Evolutionary conservation across 805 yeast species (phyloP), one percentile per base, ranked within the genome.

Genomic region (Pichia heedii): DNA sequence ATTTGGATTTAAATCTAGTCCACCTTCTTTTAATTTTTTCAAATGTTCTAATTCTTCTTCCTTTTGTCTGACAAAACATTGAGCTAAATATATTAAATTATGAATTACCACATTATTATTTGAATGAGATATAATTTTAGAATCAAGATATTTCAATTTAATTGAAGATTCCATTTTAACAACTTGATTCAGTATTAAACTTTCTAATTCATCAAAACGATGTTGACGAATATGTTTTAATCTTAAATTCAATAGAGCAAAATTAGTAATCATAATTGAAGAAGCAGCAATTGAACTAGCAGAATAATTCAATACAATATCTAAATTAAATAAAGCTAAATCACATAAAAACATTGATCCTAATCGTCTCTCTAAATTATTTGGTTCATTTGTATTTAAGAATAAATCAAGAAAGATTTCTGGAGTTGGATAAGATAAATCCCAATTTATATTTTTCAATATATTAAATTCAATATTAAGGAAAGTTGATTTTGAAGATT

Each of bases 401-500:
- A 69, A 70, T 41, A 81, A 58, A 53, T 82, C 86, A 44, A 81
- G 65, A 53, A 79, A 79, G 12, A 73, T 64, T 58, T 81, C 88
- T 51, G 76, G 73, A 3, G 84, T 77, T 21, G 85, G 77, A 29
- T 71, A 65, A 40, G 76, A 70, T 32, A 81, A 64, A 49, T 74
- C 69, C 90, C 90, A 84, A 43, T 76, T 67, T 48, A 84, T 65
- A 5, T 77, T 68, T 54, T 74, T 76, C 45, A 83, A 65, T 36
- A 84, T 70, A 52, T 79, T 81, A 45, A 78, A 69, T 57, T 84
- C 94, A 77, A 81, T 77, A 54, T 77, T 79, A 45, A 78, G 63
- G 55, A 83, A 61, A n/a, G 52, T 53, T 4, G 41, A 35, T 27
- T 57, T 55, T 3, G 51, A 39, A 24, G 49, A 50, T 12, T 50